phyloP scores from a whole-genome alignment of 805 yeast genomes.

The Starmerella riodocensis region DNA sequence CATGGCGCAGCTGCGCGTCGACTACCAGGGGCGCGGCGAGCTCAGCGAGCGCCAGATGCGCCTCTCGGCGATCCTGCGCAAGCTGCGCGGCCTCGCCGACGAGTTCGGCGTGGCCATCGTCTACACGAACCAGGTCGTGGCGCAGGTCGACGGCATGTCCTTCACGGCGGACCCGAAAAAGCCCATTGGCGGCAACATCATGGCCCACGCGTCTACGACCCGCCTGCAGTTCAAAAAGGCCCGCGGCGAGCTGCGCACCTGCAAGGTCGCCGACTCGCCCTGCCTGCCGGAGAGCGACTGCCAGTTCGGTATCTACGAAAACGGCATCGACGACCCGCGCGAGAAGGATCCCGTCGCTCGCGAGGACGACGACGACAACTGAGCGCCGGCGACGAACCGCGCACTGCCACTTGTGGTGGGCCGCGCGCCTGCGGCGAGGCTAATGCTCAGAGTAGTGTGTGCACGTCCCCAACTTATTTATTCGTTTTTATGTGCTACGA shows the following conservation, averaged over 20 bases:
- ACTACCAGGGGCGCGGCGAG: constrained; percentile 91
- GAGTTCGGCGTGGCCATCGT: constrained; percentile 97
- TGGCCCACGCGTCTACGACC: constrained; percentile 94
- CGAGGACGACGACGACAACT: constrained; percentile 1
- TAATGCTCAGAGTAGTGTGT: too few relatives aligned
- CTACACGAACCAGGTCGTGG: constrained; percentile 91
- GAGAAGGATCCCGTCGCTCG: constrained; percentile 46
- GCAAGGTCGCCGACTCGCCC: constrained; percentile 92
- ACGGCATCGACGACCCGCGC: constrained; percentile 92
- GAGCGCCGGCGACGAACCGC: too few relatives aligned
- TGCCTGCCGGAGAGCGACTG: constrained; percentile 93
- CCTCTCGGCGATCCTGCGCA: constrained; percentile 84
- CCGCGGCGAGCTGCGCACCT: constrained; percentile 79
- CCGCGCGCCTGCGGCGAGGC: too few relatives aligned
- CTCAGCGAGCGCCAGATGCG: constrained; percentile 88
- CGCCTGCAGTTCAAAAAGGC: constrained; percentile 84
- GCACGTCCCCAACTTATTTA: too few relatives aligned
- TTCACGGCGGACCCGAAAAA: constrained; percentile 95
- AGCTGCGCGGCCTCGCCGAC: constrained; percentile 84
- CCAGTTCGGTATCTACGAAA: constrained; percentile 88
- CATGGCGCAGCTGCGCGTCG: constrained; percentile 93
- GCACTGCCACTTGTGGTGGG: too few relatives aligned
- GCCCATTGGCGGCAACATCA: constrained; percentile 96
- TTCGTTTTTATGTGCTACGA: too few relatives aligned
- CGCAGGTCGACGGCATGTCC: constrained; percentile 85